Conservation (phyloP, 805 yeast genomes). For the Torulaspora maleeae region DNA sequence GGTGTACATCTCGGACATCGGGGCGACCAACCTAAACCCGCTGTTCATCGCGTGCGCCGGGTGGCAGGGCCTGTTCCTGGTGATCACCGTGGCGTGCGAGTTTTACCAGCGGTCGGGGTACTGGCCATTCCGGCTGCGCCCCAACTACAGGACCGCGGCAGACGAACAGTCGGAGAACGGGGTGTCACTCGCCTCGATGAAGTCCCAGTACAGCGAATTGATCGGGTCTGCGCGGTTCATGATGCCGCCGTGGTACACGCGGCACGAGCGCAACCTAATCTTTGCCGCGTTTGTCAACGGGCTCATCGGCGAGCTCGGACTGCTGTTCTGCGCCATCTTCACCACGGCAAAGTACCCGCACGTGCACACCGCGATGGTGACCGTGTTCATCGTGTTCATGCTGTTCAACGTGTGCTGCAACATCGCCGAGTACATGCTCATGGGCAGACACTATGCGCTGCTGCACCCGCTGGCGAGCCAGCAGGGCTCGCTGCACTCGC, state of each 20-base stretch:
- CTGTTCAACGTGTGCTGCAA: slow-evolving; percentile 49
- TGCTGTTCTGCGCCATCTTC: slow-evolving; percentile 68
- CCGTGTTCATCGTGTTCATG: slow-evolving; percentile 62
- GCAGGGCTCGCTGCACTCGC: slow-evolving; percentile 16
- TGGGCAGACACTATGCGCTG: slow-evolving; percentile 44
- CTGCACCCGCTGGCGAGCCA: slow-evolving; percentile 34
- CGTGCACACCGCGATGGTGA: slow-evolving; percentile 65
- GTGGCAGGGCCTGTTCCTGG: slow-evolving; percentile 70
- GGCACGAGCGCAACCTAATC: slow-evolving; percentile 39
- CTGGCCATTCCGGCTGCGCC: slow-evolving; percentile 33
- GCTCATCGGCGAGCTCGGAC: slow-evolving; percentile 62
- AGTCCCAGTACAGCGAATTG: slow-evolving; percentile 20
- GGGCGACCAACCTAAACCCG: slow-evolving; percentile 83
- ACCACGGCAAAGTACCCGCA: slow-evolving; percentile 53
- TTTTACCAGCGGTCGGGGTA: slow-evolving; percentile 53
- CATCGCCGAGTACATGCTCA: slow-evolving; percentile 42
- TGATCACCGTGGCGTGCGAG: slow-evolving; percentile 59
- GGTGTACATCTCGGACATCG: slow-evolving; percentile 79
- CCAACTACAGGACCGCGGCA: slow-evolving; percentile 36
- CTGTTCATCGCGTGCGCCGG: slow-evolving; percentile 75
- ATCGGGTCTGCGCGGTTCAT: slow-evolving; percentile 18
- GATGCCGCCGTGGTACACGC: slow-evolving; percentile 40
- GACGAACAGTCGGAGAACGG: slow-evolving; percentile 34
- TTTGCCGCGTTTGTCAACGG: slow-evolving; percentile 44
- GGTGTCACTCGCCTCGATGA: slow-evolving; percentile 11